phyloP scores from a whole-genome alignment of 2,329 filamentous ascomycete species.

The Shiraia sp. region DNA sequence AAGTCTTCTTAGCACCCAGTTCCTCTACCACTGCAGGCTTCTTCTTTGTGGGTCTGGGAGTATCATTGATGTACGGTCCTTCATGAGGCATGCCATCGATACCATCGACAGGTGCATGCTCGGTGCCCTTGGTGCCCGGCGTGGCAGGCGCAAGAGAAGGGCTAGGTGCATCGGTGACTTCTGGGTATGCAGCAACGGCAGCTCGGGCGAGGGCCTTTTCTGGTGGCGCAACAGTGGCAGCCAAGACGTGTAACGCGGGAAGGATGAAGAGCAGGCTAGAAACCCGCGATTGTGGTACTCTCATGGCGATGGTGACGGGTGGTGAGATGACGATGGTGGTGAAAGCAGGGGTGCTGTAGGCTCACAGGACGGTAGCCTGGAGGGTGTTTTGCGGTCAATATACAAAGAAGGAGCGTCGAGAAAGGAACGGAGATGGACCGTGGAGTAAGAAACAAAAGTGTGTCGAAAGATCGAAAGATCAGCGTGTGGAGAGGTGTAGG shows the following conservation, averaged over 20 bases:
- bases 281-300: conserved; percentile 58
- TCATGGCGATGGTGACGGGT: conserved; percentile 55
- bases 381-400: not conserved
- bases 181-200: conserved; percentile 27
- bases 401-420: conserved; percentile 14
- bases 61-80: conserved; percentile 73
- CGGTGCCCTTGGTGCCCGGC: conserved; percentile 57
- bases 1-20: conserved; percentile 40
- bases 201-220: conserved; percentile 37
- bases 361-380: not conserved
- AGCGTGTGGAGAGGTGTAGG: not conserved
- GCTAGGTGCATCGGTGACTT: conserved; percentile 23
- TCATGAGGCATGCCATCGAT: conserved; percentile 91
- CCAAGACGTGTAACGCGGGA: conserved; percentile 63
- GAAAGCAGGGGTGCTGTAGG: conserved; percentile 12
- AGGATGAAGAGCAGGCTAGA: conserved; percentile 57
- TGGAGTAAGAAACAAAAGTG: not conserved
- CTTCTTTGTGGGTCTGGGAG: conserved; percentile 35
- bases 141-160: conserved; percentile 26
- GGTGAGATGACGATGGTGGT: conserved; percentile 17
- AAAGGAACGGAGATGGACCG: conserved; percentile 3
- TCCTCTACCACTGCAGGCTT: conserved; percentile 41
- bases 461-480: not conserved
- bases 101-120: conserved; percentile 88
- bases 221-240: conserved; percentile 49